These are phyloP conservation scores for Dillenia suffruticosa DNA, from an alignment of 164 flowering plant genomes.

Conservation along the genomic window DNA sequence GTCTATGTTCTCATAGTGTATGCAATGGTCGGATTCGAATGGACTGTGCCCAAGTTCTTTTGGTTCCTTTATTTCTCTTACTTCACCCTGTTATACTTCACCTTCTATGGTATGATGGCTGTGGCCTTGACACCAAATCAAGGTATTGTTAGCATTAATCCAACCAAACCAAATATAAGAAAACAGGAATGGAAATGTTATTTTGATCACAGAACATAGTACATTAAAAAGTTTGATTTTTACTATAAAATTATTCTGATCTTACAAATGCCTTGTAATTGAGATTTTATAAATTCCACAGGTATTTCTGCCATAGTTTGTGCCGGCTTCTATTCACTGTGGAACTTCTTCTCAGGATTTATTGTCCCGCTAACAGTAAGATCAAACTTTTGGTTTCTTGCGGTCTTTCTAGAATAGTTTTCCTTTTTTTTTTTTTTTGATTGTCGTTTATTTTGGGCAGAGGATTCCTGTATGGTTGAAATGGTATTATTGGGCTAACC, in stretches of 20 bases:
- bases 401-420: background rate
- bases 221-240: too few relatives aligned
- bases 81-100: conserved; percentile 12
- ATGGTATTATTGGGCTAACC: background rate
- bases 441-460: background rate
- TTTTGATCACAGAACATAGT: too few relatives aligned
- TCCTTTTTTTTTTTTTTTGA: too few relatives aligned
- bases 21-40: conserved; percentile 2
- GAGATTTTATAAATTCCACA: too few relatives aligned
- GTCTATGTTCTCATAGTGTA: background rate
- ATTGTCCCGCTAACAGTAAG: conserved; percentile 13
- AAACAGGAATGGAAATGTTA: too few relatives aligned
- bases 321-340: conserved; percentile 10
- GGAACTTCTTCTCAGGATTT: conserved; percentile 20
- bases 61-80: conserved; percentile 8
- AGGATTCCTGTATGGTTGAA: background rate
- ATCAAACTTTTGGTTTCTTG: background rate
- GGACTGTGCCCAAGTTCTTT: conserved; percentile 1
- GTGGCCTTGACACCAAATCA: conserved; percentile 9
- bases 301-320: conserved; percentile 8
- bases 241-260: too few relatives aligned
- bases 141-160: background rate
- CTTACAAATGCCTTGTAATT: too few relatives aligned
- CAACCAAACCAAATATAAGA: too few relatives aligned
- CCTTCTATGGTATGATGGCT: conserved; percentile 15